Evolutionary conservation across 2,329 filamentous ascomycete genomes (phyloP).

Genomic region (Microdochium paspali): DNA sequence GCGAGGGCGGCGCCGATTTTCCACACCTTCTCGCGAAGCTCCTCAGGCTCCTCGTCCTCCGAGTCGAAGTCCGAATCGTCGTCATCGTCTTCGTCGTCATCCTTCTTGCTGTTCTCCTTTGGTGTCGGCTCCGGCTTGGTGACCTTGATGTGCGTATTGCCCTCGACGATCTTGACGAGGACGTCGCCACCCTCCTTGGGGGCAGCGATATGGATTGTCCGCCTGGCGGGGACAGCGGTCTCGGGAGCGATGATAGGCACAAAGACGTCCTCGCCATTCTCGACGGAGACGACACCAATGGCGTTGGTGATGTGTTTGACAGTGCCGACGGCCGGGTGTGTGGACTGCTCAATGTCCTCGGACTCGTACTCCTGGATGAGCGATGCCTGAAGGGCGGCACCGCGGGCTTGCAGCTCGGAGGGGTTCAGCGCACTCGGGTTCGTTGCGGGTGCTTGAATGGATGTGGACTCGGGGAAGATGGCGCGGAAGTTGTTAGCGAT

Average conservation of each 20-base stretch:
- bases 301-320: constrained; percentile 84
- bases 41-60: constrained; percentile 70
- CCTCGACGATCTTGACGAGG: constrained; percentile 81
- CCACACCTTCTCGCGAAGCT: constrained; percentile 84
- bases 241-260: constrained; percentile 73
- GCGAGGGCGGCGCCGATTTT: constrained; percentile 76
- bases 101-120: constrained; percentile 49
- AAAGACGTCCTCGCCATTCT: constrained; percentile 59
- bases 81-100: constrained; percentile 48
- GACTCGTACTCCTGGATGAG: constrained; percentile 91
- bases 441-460: constrained; percentile 76
- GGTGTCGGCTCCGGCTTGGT: constrained; percentile 76
- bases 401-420: constrained; percentile 78
- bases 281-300: constrained; percentile 68
- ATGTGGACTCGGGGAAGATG: constrained; percentile 74
- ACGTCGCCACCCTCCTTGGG: constrained; percentile 81
- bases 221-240: constrained; percentile 82
- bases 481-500: constrained; percentile 71
- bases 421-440: constrained; percentile 76
- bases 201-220: constrained; percentile 68
- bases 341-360: constrained; percentile 90
- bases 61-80: constrained; percentile 58
- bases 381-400: constrained; percentile 90
- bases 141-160: constrained; percentile 83
- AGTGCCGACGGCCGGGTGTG: constrained; percentile 88